A percentile compares a stretch with the other conserved stretches of the same genome.
These are phyloP conservation scores for Chytridiales sp. DNA, from an alignment of 371 early-diverging fungal genomes.

Conservation along the genomic window DNA sequence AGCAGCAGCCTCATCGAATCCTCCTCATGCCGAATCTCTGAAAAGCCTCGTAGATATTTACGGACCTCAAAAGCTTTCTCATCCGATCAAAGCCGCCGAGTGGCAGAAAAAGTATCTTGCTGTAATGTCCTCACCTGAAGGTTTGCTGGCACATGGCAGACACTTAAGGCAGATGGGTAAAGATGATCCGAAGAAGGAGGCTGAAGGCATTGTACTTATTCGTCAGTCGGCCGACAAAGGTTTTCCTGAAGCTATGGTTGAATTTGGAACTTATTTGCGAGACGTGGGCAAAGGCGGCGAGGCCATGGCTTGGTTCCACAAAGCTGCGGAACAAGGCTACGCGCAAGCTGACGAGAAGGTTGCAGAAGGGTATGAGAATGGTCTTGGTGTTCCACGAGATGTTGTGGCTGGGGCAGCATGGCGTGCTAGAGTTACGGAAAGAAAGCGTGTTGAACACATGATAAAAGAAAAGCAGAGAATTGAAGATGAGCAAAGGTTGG, in stretches of 20 bases:
- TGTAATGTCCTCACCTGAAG: slow-evolving; percentile 21
- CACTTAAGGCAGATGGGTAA: not conserved
- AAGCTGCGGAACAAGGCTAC: slow-evolving; percentile 14
- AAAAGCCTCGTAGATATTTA: no score
- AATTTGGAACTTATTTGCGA: slow-evolving; percentile 15
- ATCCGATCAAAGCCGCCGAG: slow-evolving; percentile 13
- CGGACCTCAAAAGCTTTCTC: no score
- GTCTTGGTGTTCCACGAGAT: slow-evolving; percentile 4
- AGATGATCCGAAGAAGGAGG: not conserved
- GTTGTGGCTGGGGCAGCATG: not conserved
- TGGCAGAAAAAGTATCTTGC: slow-evolving; percentile 11
- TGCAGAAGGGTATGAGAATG: slow-evolving; percentile 9
- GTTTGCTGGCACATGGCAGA: slow-evolving; percentile 23
- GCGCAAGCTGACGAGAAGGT: slow-evolving; percentile 5
- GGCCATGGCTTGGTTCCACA: slow-evolving; percentile 15
- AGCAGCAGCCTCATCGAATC: no score
- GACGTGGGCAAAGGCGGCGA: slow-evolving; percentile 15
- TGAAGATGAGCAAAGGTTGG: slow-evolving; percentile 1
- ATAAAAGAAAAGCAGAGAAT: not conserved
- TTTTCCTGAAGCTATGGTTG: slow-evolving; percentile 18
- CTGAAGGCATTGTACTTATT: slow-evolving; percentile 18
- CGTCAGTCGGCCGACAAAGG: slow-evolving; percentile 13
- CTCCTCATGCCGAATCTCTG: no score
- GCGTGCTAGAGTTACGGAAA: not conserved
- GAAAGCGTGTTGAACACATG: slow-evolving; percentile 5